These are phyloP conservation scores for Lepiota brunneoincarnata DNA, from an alignment of 768 basidiomycete species.

Conservation along the genomic window DNA sequence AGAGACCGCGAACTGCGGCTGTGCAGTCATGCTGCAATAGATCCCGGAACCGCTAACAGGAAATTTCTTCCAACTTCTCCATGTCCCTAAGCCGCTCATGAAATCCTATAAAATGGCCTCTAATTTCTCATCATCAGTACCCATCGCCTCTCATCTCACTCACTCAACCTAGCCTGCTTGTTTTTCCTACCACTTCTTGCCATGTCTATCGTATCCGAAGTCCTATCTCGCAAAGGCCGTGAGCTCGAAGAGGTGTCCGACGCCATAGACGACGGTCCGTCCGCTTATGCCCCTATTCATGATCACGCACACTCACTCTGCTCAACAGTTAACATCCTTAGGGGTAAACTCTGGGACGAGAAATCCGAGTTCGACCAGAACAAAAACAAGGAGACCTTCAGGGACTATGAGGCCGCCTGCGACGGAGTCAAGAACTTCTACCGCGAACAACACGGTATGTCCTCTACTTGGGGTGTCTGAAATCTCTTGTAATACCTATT, in stretches of 20 bases:
- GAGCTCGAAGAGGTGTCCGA: constrained; percentile 46
- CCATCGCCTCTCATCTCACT: not conserved
- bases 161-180: not conserved
- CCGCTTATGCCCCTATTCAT: not conserved
- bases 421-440: constrained; percentile 79
- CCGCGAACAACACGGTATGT: constrained; percentile 71
- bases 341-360: constrained; percentile 58
- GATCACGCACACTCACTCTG: not conserved
- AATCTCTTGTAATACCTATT: not conserved
- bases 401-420: constrained; percentile 73
- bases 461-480: not conserved
- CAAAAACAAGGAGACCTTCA: constrained; percentile 67
- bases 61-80: not conserved
- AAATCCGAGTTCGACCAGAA: constrained; percentile 53
- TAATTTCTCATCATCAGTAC: not conserved
- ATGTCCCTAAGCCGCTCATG: not conserved
- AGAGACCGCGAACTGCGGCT: no score
- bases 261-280: constrained; percentile 45
- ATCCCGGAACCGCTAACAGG: no score
- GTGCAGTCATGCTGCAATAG: no score
- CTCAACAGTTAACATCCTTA: constrained; percentile 63
- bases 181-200: not conserved
- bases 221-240: constrained; percentile 20
- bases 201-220: constrained; percentile 24
- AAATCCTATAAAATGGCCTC: constrained; percentile 2